phyloP scores from a whole-genome alignment of 73 alveolate genomes.

The Tetrahymena borealis region DNA sequence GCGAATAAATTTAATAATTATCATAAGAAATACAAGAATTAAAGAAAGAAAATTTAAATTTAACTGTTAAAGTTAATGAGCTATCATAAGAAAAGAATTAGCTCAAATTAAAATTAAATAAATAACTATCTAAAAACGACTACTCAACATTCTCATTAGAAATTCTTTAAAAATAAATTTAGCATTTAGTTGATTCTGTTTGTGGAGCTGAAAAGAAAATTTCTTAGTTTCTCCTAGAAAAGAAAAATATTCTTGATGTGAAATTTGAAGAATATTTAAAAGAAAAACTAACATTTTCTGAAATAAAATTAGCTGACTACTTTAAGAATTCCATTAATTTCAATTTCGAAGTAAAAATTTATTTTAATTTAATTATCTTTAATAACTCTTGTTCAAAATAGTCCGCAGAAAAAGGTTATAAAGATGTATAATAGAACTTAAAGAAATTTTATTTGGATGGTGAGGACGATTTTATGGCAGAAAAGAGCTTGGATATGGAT shows the following conservation, averaged over 20 bases:
- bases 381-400: not conserved
- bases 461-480: not conserved
- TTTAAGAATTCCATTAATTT: not conserved
- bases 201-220: not conserved
- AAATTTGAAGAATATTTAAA: not conserved
- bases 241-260: not conserved
- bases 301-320: not conserved
- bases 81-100: not conserved
- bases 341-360: not conserved
- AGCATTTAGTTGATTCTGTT: not conserved
- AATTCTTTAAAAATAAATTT: not conserved
- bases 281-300: not conserved
- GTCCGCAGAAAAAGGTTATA: not conserved
- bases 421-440: not conserved
- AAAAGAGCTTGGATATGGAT: not conserved
- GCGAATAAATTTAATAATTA: not conserved
- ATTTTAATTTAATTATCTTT: not conserved
- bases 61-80: not conserved
- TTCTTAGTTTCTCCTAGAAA: not conserved
- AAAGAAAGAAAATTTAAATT: not conserved
- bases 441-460: not conserved
- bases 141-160: not conserved
- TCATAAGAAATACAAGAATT: not conserved
- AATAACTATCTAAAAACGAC: not conserved
- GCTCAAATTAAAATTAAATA: not conserved